phyloP scores from a whole-genome alignment of 1,139 yeast genomes.

The Suhomyces wounanorum region DNA sequence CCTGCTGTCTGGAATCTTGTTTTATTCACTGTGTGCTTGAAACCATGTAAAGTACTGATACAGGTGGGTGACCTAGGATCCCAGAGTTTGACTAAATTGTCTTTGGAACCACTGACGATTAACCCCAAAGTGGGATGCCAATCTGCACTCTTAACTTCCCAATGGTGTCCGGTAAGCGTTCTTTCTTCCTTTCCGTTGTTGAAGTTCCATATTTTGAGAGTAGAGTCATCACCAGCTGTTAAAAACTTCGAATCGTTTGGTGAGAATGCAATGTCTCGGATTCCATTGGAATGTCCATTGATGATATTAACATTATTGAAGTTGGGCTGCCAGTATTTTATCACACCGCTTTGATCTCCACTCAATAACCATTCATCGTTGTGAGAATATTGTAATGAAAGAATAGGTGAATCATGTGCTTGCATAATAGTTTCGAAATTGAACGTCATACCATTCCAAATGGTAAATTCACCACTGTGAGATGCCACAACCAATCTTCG shows the following conservation, averaged over 20 bases:
- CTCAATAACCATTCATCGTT: slow-evolving; percentile 93
- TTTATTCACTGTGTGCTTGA: slow-evolving; percentile 88
- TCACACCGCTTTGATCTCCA: slow-evolving; percentile 89
- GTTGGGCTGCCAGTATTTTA: slow-evolving; percentile 98
- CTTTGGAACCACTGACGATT: slow-evolving; percentile 87
- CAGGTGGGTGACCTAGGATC: slow-evolving; percentile 83
- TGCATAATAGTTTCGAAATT: slow-evolving; percentile 97
- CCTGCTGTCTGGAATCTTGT: slow-evolving; percentile 80
- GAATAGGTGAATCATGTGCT: slow-evolving; percentile 91
- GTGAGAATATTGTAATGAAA: slow-evolving; percentile 79
- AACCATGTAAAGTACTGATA: slow-evolving; percentile 82
- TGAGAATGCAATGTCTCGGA: slow-evolving; percentile 84
- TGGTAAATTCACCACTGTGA: slow-evolving; percentile 91
- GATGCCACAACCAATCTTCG: slow-evolving; percentile 87
- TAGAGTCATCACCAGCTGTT: slow-evolving; percentile 89
- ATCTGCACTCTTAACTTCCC: slow-evolving; percentile 97
- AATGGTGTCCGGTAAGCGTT: slow-evolving; percentile 85
- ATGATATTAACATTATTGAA: slow-evolving; percentile 92
- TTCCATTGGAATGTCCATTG: slow-evolving; percentile 76
- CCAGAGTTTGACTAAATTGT: slow-evolving; percentile 90
- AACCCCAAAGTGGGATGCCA: slow-evolving; percentile 94
- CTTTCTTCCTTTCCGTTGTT: slow-evolving; percentile 86
- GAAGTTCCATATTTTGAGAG: slow-evolving; percentile 91
- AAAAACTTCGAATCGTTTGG: slow-evolving; percentile 90
- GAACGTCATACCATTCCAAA: slow-evolving; percentile 96